A percentile compares a stretch with the other conserved stretches of the same genome.
Conservation (phyloP, 306 rosid species). For the Trichosanthes cucumerina region DNA sequence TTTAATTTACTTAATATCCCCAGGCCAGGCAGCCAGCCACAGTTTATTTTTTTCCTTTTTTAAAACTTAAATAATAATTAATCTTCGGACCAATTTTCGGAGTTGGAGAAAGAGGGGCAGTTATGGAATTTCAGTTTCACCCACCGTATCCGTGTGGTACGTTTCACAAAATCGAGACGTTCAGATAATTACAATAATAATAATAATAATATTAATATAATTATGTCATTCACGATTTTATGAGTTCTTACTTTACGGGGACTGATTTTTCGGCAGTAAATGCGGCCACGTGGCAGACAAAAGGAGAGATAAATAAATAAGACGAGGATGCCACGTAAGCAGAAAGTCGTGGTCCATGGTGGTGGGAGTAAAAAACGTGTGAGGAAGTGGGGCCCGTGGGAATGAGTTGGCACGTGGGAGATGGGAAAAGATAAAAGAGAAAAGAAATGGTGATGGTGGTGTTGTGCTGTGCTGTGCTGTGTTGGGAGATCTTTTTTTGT, state of each 20-base stretch:
- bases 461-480: too few species aligned
- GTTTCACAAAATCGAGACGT: not conserved
- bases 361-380: not conserved
- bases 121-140: not conserved
- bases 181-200: not conserved
- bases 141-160: not conserved
- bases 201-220: not conserved
- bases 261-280: not conserved
- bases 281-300: not conserved
- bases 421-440: not conserved
- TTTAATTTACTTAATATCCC: not conserved
- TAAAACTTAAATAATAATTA: not conserved
- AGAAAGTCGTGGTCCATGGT: not conserved
- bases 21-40: not conserved
- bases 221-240: not conserved
- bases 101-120: not conserved
- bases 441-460: not conserved
- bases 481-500: conserved; percentile 2
- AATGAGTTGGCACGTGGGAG: not conserved
- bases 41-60: not conserved
- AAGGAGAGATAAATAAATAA: too few species aligned
- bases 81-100: not conserved
- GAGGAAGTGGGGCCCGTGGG: not conserved
- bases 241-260: not conserved
- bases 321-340: too few species aligned